Conservation (phyloP, 306 rosid species). For the Quercus robur region DNA sequence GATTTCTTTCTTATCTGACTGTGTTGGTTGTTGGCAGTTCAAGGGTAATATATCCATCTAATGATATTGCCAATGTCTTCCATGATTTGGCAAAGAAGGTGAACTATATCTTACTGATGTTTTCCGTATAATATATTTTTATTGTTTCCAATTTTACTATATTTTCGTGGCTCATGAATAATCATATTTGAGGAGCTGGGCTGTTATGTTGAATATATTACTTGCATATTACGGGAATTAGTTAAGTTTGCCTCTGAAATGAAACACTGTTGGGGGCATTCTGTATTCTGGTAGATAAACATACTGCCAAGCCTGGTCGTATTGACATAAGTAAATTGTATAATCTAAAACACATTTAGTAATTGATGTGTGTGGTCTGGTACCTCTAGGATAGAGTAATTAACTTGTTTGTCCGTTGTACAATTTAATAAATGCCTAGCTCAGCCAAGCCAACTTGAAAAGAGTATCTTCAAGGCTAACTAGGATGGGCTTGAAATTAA, state of each 20-base stretch:
- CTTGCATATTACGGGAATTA: not conserved
- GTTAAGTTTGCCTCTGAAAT: not conserved
- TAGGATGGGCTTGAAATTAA: not conserved
- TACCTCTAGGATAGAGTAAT: not conserved
- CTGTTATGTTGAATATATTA: not conserved
- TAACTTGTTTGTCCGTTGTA: not conserved
- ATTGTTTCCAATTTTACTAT: not conserved
- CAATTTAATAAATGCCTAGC: not conserved
- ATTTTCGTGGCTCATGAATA: not conserved
- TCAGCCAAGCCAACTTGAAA: not conserved
- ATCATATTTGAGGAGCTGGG: not conserved
- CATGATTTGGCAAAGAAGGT: slow-evolving; percentile 86
- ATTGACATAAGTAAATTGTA: not conserved
- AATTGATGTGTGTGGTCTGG: not conserved
- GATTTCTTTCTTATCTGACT: not conserved
- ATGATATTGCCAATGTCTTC: slow-evolving; percentile 64
- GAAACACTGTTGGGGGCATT: not conserved
- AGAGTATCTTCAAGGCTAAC: not conserved
- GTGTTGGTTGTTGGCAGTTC: slow-evolving; percentile 52
- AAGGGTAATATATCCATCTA: slow-evolving; percentile 65
- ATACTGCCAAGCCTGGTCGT: not conserved
- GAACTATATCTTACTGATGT: not conserved
- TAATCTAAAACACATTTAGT: not conserved
- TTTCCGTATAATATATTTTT: not conserved
- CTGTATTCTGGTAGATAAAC: not conserved